A percentile compares a stretch with the other conserved stretches of the same genome.
phyloP scores from a whole-genome alignment of 129 eudicot species.

The Ambrosia trifida region DNA sequence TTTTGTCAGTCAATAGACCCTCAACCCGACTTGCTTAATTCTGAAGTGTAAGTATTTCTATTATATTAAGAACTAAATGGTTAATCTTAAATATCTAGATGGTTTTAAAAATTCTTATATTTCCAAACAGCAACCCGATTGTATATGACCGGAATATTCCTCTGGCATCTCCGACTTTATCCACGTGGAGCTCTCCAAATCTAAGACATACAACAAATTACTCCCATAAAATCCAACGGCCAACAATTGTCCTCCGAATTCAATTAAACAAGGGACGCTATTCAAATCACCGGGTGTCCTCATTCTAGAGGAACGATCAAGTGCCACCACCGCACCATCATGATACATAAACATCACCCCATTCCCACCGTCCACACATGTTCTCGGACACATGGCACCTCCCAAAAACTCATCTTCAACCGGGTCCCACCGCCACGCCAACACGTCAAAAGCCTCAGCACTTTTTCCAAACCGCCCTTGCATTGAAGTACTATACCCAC shows the following conservation, averaged over 20 bases:
- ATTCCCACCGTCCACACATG: conserved; percentile 48
- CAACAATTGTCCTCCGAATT: conserved; percentile 51
- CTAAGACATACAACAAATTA: conserved; percentile 50
- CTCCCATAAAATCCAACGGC: conserved; percentile 59
- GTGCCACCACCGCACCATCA: conserved; percentile 38
- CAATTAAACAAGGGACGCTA: conserved; percentile 42
- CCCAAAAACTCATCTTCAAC: conserved; percentile 41
- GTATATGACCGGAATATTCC: conserved; percentile 66
- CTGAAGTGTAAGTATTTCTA: too few species aligned
- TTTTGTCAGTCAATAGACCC: too few species aligned
- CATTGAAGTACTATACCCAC: conserved; percentile 65
- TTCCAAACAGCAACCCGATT: conserved; percentile 70
- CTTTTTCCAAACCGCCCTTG: conserved; percentile 71
- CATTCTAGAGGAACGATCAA: conserved; percentile 41
- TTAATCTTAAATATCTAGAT: too few species aligned
- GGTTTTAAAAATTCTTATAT: conserved; percentile 16
- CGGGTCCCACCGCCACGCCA: conserved; percentile 55
- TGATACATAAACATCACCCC: conserved; percentile 46
- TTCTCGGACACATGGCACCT: conserved; percentile 52
- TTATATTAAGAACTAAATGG: too few species aligned
- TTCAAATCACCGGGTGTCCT: conserved; percentile 38
- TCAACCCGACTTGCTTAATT: too few species aligned
- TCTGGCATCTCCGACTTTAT: conserved; percentile 41
- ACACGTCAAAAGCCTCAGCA: conserved; percentile 51
- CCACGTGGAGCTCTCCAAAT: conserved; percentile 53